Evolutionary conservation across 2,329 filamentous ascomycete genomes (phyloP), one percentile per base, ranked within the genome.

Genomic region (Sporothrix sp.): DNA sequence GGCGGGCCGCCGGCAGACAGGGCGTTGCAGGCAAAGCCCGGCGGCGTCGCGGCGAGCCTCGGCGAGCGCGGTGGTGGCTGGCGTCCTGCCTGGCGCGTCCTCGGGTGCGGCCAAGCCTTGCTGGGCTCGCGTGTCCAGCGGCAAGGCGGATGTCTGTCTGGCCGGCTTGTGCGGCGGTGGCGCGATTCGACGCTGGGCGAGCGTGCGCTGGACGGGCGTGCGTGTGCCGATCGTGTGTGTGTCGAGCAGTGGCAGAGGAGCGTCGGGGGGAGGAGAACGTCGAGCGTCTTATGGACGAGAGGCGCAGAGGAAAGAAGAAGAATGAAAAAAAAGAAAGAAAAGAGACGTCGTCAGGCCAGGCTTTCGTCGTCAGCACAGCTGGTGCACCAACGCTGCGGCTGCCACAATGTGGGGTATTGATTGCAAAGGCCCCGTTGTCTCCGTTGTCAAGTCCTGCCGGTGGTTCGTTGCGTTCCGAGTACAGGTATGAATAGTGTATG

Each of bases 321-420:
- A 21, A 3, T 10, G 20, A 10, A 8, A 8, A 30, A 14, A 46
- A 11, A 30, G 32, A 23, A 25, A 33, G n/a, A 21, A 20, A 11
- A 36, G 33, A 21, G n/a, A 37, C 38, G 44, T 30, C 44, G 33
- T 30, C 45, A 45, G 45, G 18, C 27, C 44, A 46, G 44, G 44
- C 37, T 40, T 47, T 40, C 49, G 49, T 51, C 42, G 49, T 43
- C 36, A 25, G 35, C 27, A 20, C 30, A 27, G 43, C 40, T 33
- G 49, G 43, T 47, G 43, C 28, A 42, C 38, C 36, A 32, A 30
- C 32, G 37, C 43, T 51, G 50, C 37, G 43, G 50, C 39, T 27
- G 50, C 44, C 45, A 46, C 44, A 52, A 48, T 52, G 50, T 52
- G 50, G 50, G 50, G 50, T 52, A 52, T 45, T 45, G 43, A 32